Base-by-base conservation (phyloP, 352 stramenopile species). In the Phytophthora brassicae region DNA sequence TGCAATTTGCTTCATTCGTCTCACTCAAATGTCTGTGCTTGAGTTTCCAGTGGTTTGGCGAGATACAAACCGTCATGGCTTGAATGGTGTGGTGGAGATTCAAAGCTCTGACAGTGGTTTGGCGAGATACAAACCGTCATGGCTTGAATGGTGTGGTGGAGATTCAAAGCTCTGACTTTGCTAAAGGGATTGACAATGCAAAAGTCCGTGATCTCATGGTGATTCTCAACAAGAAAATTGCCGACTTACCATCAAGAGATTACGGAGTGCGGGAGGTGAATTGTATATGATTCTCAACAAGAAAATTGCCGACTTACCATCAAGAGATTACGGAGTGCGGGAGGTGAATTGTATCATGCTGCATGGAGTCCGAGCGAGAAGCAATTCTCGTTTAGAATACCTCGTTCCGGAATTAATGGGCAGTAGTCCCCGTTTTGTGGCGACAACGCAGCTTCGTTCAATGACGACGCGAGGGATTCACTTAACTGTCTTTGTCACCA, bases 51-150 rank as follows among this genome's bases (percentile, higher is more conserved):
- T 45, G 20, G 6, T 16, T 2, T 45, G 48, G 48, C 6, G 24
- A 36, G 48, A 45, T 35, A 14, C 14, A 14, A 19, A 24, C 17
- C 11, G 35, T 13, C 33, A 36, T 13, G 33, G 48, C 8, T 23
- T 56, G 47, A 70, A 43, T 0, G 70, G 74, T 26, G 66, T 43
- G 2, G 48, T 77, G 0, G 52, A 68, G 31, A 28, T 68, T 5
- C n/a, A 39, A 20, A 35, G 6, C 6, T 39, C 22, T 0, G 48
- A 69, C 26, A 8, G 26, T 31, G 26, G 26, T 31, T 8, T 46
- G 48, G 48, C 7, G 24, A 38, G 48, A 46, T 36, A 7, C 16
- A 23, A 22, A 28, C 17, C 11, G 38, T 13, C 33, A 36, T 16
- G 48, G 48, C 8, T 23, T 56, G 47, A 70, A 43, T 0, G 70